Base-by-base conservation (phyloP, 2,329 filamentous ascomycete species). In the Sphaerulina vaccinii region DNA sequence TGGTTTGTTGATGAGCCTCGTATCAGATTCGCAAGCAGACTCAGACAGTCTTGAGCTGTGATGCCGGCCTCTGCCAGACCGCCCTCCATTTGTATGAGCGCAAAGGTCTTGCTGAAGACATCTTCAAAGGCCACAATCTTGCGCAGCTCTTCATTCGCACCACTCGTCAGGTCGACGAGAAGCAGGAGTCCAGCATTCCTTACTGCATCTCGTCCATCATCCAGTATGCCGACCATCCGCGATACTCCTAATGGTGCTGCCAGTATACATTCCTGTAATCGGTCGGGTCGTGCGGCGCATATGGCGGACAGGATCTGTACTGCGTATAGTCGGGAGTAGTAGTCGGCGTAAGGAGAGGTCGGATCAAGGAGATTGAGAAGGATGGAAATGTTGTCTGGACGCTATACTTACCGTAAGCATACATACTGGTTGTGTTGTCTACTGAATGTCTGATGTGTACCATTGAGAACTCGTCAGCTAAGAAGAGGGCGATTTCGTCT, bases 401-500 rank as follows among this genome's bases (percentile, higher is more conserved):
- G 85, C 81, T 85, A 75, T 69, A 62, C 72, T 75, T 69, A 71
- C 70, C 35, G 27, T 40, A 39, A 16, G 19, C 15, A 39, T 44
- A 27, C 19, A 32, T 19, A 16, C 38, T 37, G 21, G 37, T 23
- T 6, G 5, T 19, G 23, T 15, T n/a, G 35, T 3, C 5, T 9
- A 16, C 9, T 11, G 16, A 16, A 18, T 11, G 11, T 9, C 15
- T 9, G 10, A 16, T 22, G 66, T 73, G 59, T 76, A 85, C 83
- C 78, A 96, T 91, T 27, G 93, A 96, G 69, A 99, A 99, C 71
- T 97, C 92, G 72, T 99, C 93, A 48, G 93, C 93, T 53, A 99
- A 79, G 90, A 93, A 99, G 22, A 97, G 77, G 15, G 87, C 87
- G 63, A 99, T 95, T 72, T 99, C 93, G 59, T 97, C 92, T 11